A percentile compares a stretch with the other conserved stretches of the same genome.
These are phyloP conservation scores for Daldinia caldariorum DNA, from an alignment of 495 filamentous ascomycete species.

Conservation along the genomic window DNA sequence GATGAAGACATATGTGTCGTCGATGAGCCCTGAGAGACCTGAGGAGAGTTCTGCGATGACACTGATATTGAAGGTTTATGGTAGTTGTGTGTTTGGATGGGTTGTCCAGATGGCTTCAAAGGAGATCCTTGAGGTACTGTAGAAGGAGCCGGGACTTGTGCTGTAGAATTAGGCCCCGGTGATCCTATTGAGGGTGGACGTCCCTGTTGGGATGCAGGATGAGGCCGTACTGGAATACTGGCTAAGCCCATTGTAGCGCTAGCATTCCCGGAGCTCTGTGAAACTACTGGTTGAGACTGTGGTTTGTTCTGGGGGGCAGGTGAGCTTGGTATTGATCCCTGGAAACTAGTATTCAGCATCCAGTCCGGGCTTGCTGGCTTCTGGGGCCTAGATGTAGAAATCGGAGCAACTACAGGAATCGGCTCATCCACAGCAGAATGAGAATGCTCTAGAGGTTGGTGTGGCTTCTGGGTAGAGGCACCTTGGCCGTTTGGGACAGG, in stretches of 20 bases:
- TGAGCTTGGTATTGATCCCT: not conserved
- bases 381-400: slow-evolving; percentile 28
- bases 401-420: slow-evolving; percentile 26
- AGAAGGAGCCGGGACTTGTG: slow-evolving; percentile 12
- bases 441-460: slow-evolving; percentile 9
- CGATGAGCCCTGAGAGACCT: slow-evolving; percentile 3
- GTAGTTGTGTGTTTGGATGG: slow-evolving; percentile 7
- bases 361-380: slow-evolving; percentile 31
- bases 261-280: slow-evolving; percentile 8
- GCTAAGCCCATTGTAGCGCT: slow-evolving; percentile 5
- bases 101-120: slow-evolving; percentile 8
- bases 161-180: not conserved
- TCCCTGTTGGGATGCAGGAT: slow-evolving; percentile 6
- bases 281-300: slow-evolving; percentile 19
- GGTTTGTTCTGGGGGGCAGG: slow-evolving; percentile 17
- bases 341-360: not conserved
- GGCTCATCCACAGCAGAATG: slow-evolving; percentile 16
- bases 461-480: slow-evolving; percentile 1
- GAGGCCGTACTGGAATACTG: slow-evolving; percentile 9
- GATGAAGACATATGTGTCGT: not conserved
- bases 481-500: not conserved
- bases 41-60: slow-evolving; percentile 16
- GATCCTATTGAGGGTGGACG: not conserved
- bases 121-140: slow-evolving; percentile 8
- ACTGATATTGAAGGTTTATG: slow-evolving; percentile 23